Base-by-base conservation (phyloP, 1,284 basidiomycete genomes). In the Microbotryum saponariae region DNA sequence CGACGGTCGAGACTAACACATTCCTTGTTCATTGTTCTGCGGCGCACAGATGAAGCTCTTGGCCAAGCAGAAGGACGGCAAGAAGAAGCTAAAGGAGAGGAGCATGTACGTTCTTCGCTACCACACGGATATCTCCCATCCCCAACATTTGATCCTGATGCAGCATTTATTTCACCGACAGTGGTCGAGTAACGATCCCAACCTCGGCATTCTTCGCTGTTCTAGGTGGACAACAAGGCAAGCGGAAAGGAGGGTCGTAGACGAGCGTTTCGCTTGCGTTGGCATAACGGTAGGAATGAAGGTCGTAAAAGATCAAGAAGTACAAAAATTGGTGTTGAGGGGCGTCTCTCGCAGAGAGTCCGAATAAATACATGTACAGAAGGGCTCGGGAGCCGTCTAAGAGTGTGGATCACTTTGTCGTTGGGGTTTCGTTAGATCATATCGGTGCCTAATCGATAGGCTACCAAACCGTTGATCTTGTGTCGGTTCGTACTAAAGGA, bases 11-110 rank as follows among this genome's bases (percentile, higher is more conserved):
- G 37, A 25, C 23, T 10, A 45, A 12, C 20, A 25, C 25, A 25
- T 25, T 25, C 2, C 2, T 46, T 33, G 7, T 5, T 21, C 25
- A n/a, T 20, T 6, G 5, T 16, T 51, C 23, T 33, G 8, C 21
- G 5, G n/a, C 3, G 27, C 27, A 9, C 56, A 70, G 69, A 82
- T 91, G 79, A 93, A 96, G 77, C 88, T 91, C 70, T 81, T 96
- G 25, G 84, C 89, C 73, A 91, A 91, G 74, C 91, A 96, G 75
- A 94, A 93, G 77, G 89, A 89, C 74, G 86, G 89, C 55, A 94
- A 94, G 77, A 83, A 84, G 62, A 80, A 81, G 61, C 86, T 96
- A 82, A 93, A 92, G 77, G 67, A 69, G 52, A 61, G 67, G 10
- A 62, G 59, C 57, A 68, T 68, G 63, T 65, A 12, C 25, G 57